Evolutionary conservation across 305 asterid species (phyloP).

Genomic region (Ilex paraguariensis): DNA sequence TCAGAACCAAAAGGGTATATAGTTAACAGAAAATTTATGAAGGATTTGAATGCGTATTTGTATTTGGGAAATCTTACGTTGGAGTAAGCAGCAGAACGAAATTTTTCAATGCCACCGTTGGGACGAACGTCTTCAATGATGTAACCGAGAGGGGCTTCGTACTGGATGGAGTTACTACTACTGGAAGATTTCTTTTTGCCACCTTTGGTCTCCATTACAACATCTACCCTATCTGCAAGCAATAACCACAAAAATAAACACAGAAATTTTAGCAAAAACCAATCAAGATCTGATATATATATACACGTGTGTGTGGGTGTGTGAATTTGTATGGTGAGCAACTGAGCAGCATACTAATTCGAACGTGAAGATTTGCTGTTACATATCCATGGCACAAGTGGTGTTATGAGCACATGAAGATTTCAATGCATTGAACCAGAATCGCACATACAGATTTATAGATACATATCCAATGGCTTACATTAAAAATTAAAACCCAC

Average conservation of each 20-base stretch:
- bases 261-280: not conserved
- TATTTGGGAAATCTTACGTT: conserved; percentile 17
- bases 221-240: conserved; percentile 26
- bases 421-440: no score
- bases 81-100: conserved; percentile 50
- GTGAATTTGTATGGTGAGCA: no score
- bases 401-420: no score
- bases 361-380: no score
- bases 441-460: no score
- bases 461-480: no score
- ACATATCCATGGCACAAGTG: no score
- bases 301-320: no score
- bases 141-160: conserved; percentile 48
- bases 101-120: conserved; percentile 38
- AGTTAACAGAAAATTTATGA: no score
- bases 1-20: not conserved
- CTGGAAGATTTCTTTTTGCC: conserved; percentile 25
- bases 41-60: not conserved
- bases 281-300: not conserved
- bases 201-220: conserved; percentile 40
- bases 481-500: no score
- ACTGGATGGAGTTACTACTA: conserved; percentile 2
- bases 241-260: not conserved
- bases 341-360: no score
- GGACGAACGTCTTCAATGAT: conserved; percentile 53